A percentile compares a stretch with the other conserved stretches of the same genome.
These are phyloP conservation scores for Circinella minor DNA, from an alignment of 371 early-diverging fungal species.

Conservation along the genomic window DNA sequence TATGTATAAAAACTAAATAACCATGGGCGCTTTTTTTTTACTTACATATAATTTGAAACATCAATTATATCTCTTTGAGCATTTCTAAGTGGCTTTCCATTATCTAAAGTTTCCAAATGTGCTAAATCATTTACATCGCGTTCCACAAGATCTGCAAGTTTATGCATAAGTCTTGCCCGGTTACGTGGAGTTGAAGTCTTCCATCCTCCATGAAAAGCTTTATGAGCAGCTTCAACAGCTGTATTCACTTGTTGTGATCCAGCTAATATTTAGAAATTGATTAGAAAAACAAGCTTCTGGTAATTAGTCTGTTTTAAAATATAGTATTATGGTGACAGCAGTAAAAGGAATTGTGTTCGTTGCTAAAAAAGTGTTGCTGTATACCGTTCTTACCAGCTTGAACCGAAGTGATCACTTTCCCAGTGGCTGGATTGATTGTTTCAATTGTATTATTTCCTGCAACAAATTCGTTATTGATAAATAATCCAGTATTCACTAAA, in stretches of 20 bases:
- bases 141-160: conserved; percentile 51
- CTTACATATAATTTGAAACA: too few species aligned
- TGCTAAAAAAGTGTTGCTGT: too few species aligned
- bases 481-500: conserved; percentile 56
- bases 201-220: conserved; percentile 53
- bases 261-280: background rate
- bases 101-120: conserved; percentile 48
- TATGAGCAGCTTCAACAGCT: conserved; percentile 54
- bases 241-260: conserved; percentile 46
- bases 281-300: too few species aligned
- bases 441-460: conserved; percentile 49
- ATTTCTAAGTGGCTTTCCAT: conserved; percentile 38
- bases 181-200: conserved; percentile 21
- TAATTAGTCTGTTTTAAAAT: too few species aligned
- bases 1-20: background rate
- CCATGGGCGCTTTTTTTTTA: too few species aligned
- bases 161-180: conserved; percentile 49
- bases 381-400: conserved; percentile 40
- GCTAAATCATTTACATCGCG: conserved; percentile 47
- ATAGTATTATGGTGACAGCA: too few species aligned
- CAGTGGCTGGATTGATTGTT: conserved; percentile 53
- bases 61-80: background rate
- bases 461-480: conserved; percentile 62
- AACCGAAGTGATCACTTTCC: conserved; percentile 40
- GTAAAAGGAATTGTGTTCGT: too few species aligned